Conservation (phyloP, 2,329 filamentous ascomycete species). For the Rhynchosporium agropyri region DNA sequence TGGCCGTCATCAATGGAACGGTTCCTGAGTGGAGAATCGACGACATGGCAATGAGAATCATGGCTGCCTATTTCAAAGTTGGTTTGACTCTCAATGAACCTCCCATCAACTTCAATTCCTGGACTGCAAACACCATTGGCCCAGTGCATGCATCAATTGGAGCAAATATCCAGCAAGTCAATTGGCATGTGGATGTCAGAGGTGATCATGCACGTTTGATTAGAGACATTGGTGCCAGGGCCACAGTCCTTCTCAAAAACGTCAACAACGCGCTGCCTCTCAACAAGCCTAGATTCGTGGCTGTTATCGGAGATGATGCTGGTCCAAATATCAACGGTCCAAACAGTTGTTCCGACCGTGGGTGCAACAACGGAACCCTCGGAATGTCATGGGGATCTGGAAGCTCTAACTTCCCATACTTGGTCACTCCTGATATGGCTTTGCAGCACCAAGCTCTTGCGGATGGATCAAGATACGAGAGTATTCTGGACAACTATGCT, state of each 20-base stretch:
- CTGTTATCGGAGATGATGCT: slow-evolving; percentile 81
- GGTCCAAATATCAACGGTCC: slow-evolving; percentile 70
- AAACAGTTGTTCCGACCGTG: slow-evolving; percentile 73
- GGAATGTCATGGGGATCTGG: slow-evolving; percentile 83
- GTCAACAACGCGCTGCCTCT: slow-evolving; percentile 70
- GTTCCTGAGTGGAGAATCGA: slow-evolving; percentile 85
- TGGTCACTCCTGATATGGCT: slow-evolving; percentile 76
- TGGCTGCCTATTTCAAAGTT: slow-evolving; percentile 70
- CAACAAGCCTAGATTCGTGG: slow-evolving; percentile 74
- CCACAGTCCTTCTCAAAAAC: slow-evolving; percentile 91
- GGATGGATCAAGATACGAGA: slow-evolving; percentile 65
- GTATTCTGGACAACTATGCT: slow-evolving; percentile 67
- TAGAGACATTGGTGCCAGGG: slow-evolving; percentile 75
- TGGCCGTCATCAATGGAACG: slow-evolving; percentile 87
- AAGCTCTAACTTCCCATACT: slow-evolving; percentile 72
- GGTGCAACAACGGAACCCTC: slow-evolving; percentile 63
- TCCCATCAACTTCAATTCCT: slow-evolving; percentile 82
- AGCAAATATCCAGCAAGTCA: slow-evolving; percentile 67
- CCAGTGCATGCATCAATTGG: slow-evolving; percentile 65
- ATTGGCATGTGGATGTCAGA: slow-evolving; percentile 84
- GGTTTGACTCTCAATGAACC: slow-evolving; percentile 52
- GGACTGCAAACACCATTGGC: slow-evolving; percentile 77
- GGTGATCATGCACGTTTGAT: slow-evolving; percentile 72
- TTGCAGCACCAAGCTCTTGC: slow-evolving; percentile 64
- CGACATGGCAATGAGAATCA: slow-evolving; percentile 87